Conservation (phyloP, 2,329 filamentous ascomycete genomes). For the Fusarium zealandicum region DNA sequence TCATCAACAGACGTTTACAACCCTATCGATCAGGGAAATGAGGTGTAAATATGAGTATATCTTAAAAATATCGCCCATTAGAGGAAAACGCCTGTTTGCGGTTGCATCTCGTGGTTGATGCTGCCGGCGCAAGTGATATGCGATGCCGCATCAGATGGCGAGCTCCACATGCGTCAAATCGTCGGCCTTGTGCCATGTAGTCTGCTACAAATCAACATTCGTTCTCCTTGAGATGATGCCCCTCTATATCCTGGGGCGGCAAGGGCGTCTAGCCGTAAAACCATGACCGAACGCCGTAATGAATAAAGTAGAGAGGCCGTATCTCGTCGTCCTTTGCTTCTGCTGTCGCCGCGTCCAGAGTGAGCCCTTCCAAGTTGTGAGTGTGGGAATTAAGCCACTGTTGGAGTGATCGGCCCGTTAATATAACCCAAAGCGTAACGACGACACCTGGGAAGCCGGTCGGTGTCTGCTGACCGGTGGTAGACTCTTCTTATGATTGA, state of each 20-base stretch:
- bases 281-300: constrained; percentile 36
- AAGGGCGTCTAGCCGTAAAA: constrained; percentile 35
- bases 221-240: constrained; percentile 24
- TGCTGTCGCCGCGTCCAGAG: constrained; percentile 11
- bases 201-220: constrained; percentile 30
- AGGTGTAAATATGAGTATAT: constrained; percentile 29
- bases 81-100: constrained; percentile 24
- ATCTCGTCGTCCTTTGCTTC: constrained; percentile 31
- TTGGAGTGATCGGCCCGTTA: constrained; percentile 6
- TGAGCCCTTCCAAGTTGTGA: constrained; percentile 17
- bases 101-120: constrained; percentile 17
- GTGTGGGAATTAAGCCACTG: constrained; percentile 11
- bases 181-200: constrained; percentile 23
- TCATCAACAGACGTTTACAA: constrained; percentile 19
- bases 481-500: constrained; percentile 11
- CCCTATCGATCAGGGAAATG: constrained; percentile 22
- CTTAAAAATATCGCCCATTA: constrained; percentile 11
- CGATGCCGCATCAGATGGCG: constrained; percentile 31
- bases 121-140: constrained; percentile 23
- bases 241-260: constrained; percentile 27
- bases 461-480: constrained; percentile 9
- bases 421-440: neutral
- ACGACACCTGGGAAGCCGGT: constrained; percentile 9
- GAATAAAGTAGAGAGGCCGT: constrained; percentile 37
- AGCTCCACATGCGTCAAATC: constrained; percentile 24